These are phyloP conservation scores for Diutina sp. DNA, from an alignment of 1,139 yeast species.

Conservation along the genomic window DNA sequence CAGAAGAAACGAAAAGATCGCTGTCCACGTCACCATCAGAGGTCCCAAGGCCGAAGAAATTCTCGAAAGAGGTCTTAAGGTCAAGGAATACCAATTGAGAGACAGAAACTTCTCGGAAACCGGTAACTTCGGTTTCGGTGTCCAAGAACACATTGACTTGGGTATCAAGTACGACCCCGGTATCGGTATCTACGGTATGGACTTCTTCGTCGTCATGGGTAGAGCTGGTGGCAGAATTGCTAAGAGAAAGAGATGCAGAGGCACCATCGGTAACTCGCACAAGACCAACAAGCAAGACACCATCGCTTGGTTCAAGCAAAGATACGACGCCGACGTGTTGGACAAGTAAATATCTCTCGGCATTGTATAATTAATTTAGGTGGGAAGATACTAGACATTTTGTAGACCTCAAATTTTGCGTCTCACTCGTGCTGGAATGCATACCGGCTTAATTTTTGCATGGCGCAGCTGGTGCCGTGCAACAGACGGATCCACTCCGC, in stretches of 20 bases:
- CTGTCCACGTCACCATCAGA: conserved; percentile 98
- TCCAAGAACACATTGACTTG: conserved; percentile 98
- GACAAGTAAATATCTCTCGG: conserved; percentile 39
- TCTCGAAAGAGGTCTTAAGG: conserved; percentile 99
- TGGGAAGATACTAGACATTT: neutral
- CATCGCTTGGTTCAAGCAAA: conserved; percentile 98
- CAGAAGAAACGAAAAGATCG: conserved; percentile 99
- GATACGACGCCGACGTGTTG: conserved; percentile 97
- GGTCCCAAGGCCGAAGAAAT: conserved; percentile 99
- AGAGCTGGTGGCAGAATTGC: conserved; percentile 99
- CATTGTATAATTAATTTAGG: neutral
- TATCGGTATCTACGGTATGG: conserved; percentile 99
- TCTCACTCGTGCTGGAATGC: neutral
- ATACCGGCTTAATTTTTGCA: neutral
- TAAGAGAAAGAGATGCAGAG: conserved; percentile 96
- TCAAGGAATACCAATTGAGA: conserved; percentile 96
- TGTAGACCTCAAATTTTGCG: neutral
- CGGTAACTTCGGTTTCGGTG: conserved; percentile 99
- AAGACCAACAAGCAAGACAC: conserved; percentile 87
- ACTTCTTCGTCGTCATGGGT: conserved; percentile 98
- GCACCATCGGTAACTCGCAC: conserved; percentile 87
- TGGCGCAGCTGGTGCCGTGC: neutral
- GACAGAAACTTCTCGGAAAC: conserved; percentile 92
- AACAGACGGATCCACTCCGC: neutral
- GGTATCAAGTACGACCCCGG: conserved; percentile 99